Evolutionary conservation across 345 rosid genomes (phyloP).

Genomic region (Murraya koenigii): DNA sequence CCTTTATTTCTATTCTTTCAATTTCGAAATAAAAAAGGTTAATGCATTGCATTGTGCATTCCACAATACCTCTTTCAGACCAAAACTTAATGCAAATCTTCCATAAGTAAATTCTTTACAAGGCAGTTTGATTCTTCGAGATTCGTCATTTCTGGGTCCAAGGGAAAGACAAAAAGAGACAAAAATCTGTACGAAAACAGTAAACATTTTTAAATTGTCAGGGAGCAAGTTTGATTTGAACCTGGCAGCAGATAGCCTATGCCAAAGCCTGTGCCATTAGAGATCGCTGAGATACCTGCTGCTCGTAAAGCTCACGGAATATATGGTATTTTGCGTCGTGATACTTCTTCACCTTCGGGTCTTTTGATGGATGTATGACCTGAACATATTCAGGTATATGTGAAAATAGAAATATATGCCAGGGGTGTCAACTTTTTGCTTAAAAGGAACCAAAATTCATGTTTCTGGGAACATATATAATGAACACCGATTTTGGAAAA

Average conservation of each 20-base stretch:
- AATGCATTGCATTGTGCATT: background rate
- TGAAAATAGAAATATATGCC: background rate
- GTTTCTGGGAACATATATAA: background rate
- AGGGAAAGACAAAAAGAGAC: background rate
- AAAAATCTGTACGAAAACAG: background rate
- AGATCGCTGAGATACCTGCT: constrained; percentile 71
- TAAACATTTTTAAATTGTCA: background rate
- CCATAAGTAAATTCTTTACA: background rate
- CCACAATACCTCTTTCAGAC: background rate
- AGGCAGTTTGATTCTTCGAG: background rate
- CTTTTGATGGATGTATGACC: constrained; percentile 80
- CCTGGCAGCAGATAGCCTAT: constrained; percentile 4
- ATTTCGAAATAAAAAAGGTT: no score
- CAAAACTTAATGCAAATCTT: background rate
- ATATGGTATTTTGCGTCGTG: constrained; percentile 84
- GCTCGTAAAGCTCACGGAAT: constrained; percentile 70
- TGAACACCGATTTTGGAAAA: background rate
- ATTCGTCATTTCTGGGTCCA: background rate
- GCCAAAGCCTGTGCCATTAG: constrained; percentile 69
- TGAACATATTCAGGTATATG: constrained; percentile 15
- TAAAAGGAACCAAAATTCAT: background rate
- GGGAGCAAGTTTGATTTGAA: background rate
- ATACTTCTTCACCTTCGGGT: constrained; percentile 79
- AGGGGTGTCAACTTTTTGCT: background rate
- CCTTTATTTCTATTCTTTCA: no score